Base-by-base conservation (phyloP, 768 basidiomycete genomes). In the Tulasnella sp. region DNA sequence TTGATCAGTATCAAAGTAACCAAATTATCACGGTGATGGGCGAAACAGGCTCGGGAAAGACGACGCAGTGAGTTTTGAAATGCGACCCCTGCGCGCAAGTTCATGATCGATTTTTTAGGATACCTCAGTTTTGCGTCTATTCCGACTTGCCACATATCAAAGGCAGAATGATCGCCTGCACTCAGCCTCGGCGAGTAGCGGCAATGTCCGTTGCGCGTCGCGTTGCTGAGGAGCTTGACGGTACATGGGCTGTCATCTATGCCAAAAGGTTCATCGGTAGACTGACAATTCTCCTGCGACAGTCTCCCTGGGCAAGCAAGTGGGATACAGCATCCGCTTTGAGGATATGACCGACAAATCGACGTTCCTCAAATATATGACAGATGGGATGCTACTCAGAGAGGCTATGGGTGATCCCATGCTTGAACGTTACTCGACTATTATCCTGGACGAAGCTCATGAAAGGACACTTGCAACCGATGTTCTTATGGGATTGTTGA, bases 1-100 rank as follows among this genome's bases (percentile, higher is more conserved):
- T n/a, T n/a, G n/a, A 64, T 63, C 69, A 84, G 82, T 88, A 86
- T 70, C 77, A 66, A 56, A 71, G 79, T 63, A 79, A 89, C 68
- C 91, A 94, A 72, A 84, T 96, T 61, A 83, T 86, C 37, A 79
- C 91, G 59, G 84, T 91, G 80, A 85, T 89, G 58, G 87, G 93
- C 64, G 93, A 96, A 73, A 96, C 93, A 0, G 93, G 92, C 8
- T 86, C 46, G 7, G 46, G 46, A 31, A 48, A 48, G 27, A 48
- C 46, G 14, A 48, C 46, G 29, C 46, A 48, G 11, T 48, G 32
- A 9, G 45, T 15, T 37, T 14, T 46, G 25, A 4, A 5, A 2
- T 15, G 4, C 45, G n/a, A n/a, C n/a, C n/a, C n/a, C n/a, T n/a
- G n/a, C n/a, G n/a, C n/a, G n/a, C n/a, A 46, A 46, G 29, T 52